A percentile compares a stretch with the other conserved stretches of the same genome.
Evolutionary conservation across 2,329 filamentous ascomycete genomes (phyloP).

Genomic region (Coleophoma eucalyptorum): DNA sequence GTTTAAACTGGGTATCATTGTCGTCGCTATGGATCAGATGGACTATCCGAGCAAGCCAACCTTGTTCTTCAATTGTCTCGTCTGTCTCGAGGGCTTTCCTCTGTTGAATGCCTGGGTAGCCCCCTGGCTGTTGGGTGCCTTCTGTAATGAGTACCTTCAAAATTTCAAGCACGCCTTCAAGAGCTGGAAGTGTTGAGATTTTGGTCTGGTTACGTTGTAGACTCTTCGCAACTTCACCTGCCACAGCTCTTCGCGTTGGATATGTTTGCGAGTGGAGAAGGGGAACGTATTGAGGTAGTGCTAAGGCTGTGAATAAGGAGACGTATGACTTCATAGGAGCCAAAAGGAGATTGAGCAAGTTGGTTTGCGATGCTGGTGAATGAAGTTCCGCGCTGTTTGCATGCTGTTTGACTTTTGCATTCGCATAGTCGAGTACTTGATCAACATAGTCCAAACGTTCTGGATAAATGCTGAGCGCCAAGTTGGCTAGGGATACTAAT

Average conservation of each 20-base stretch:
- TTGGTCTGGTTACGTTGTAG: slow-evolving; percentile 79
- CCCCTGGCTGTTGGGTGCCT: slow-evolving; percentile 76
- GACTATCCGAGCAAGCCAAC: slow-evolving; percentile 89
- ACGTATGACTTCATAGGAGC: slow-evolving; percentile 86
- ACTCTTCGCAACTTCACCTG: slow-evolving; percentile 79
- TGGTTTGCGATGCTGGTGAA: slow-evolving; percentile 81
- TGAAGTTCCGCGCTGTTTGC: slow-evolving; percentile 95
- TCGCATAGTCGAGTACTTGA: slow-evolving; percentile 85
- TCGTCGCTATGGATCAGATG: slow-evolving; percentile 80
- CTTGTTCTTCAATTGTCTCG: slow-evolving; percentile 96
- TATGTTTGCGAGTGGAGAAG: slow-evolving; percentile 91
- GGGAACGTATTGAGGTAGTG: slow-evolving; percentile 87
- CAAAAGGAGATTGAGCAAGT: slow-evolving; percentile 83
- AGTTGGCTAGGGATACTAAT: slow-evolving; percentile 87
- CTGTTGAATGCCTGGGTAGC: slow-evolving; percentile 79
- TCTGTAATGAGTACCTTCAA: slow-evolving; percentile 92
- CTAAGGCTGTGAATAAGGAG: slow-evolving; percentile 93
- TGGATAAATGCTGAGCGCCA: slow-evolving; percentile 94
- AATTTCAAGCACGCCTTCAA: slow-evolving; percentile 86
- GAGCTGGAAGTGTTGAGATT: slow-evolving; percentile 72
- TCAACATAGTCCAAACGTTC: slow-evolving; percentile 91
- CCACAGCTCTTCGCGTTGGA: slow-evolving; percentile 83
- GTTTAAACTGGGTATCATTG: slow-evolving; percentile 92
- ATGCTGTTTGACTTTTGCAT: slow-evolving; percentile 81
- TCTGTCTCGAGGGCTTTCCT: slow-evolving; percentile 82